Percentiles rank a stretch among this genome's conserved stretches.
These are phyloP conservation scores for Striga hermonthica DNA, from an alignment of 305 asterid species.

Conservation along the genomic window DNA sequence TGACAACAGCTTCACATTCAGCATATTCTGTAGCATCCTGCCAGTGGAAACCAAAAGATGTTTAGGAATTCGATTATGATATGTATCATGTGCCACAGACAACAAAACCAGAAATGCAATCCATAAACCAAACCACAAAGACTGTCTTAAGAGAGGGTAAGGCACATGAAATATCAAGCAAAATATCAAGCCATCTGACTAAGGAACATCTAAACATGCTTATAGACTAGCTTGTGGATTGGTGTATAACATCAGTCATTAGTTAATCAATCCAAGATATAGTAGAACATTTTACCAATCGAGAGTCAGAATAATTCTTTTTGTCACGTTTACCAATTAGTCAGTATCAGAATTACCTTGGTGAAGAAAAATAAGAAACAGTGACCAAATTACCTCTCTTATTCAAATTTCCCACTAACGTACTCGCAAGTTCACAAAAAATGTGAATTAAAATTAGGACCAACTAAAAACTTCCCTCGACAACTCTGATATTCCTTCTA, in stretches of 20 bases:
- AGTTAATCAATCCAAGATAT: not conserved
- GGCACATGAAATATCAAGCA: not conserved
- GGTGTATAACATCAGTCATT: not conserved
- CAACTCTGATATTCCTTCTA: no score
- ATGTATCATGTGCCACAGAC: constrained; percentile 16
- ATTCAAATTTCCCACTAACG: no score
- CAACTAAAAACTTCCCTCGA: no score
- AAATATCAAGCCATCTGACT: constrained; percentile 1
- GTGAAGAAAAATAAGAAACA: no score
- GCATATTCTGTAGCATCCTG: constrained; percentile 98
- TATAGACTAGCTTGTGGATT: not conserved
- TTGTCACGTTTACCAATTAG: not conserved
- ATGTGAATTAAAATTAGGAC: no score
- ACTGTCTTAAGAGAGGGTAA: not conserved
- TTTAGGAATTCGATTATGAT: constrained; percentile 13
- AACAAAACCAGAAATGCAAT: constrained; percentile 8
- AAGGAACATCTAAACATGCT: constrained; percentile 1
- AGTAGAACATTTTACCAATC: not conserved
- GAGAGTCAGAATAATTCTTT: not conserved
- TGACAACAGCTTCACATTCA: constrained; percentile 93
- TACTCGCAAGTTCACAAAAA: no score
- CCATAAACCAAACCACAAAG: constrained; percentile 13
- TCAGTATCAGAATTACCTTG: not conserved
- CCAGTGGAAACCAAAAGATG: constrained; percentile 24
- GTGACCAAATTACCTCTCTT: no score